phyloP scores from a whole-genome alignment of 2,329 filamentous ascomycete species.

The Coniochaeta ligniaria region DNA sequence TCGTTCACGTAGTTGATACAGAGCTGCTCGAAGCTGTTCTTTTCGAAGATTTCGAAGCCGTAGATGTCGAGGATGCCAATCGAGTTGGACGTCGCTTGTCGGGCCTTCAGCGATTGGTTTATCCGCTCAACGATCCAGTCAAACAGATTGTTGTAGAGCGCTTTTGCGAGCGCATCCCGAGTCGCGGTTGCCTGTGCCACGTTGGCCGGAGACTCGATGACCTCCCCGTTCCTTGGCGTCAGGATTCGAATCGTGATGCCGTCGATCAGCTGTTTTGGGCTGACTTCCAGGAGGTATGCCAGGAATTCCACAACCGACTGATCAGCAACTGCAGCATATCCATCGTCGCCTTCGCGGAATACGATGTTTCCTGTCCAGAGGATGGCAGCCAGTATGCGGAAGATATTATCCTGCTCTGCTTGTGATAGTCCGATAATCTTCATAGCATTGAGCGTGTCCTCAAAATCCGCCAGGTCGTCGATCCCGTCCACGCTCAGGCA shows the following conservation, averaged over 20 bases:
- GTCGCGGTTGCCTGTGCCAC: slow-evolving; percentile 79
- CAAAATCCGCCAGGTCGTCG: slow-evolving; percentile 82
- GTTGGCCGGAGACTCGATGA: slow-evolving; percentile 74
- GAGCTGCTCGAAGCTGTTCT: slow-evolving; percentile 97
- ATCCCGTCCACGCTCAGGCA: slow-evolving; percentile 93
- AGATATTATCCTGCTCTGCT: slow-evolving; percentile 89
- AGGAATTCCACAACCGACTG: slow-evolving; percentile 91
- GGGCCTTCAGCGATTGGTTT: slow-evolving; percentile 78
- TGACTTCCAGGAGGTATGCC: slow-evolving; percentile 87
- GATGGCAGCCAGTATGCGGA: slow-evolving; percentile 86
- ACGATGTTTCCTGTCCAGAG: slow-evolving; percentile 93
- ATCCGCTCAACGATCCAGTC: slow-evolving; percentile 96
- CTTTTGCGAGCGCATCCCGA: slow-evolving; percentile 85
- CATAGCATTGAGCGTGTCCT: slow-evolving; percentile 92
- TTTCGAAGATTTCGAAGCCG: slow-evolving; percentile 98
- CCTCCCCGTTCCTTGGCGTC: slow-evolving; percentile 57
- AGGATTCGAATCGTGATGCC: slow-evolving; percentile 86
- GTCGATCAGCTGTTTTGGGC: slow-evolving; percentile 71
- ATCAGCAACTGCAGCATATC: slow-evolving; percentile 81
- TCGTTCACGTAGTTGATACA: slow-evolving; percentile 99
- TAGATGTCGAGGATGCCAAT: slow-evolving; percentile 99
- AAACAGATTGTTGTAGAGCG: slow-evolving; percentile 96
- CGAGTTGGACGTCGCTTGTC: slow-evolving; percentile 68
- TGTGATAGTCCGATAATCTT: slow-evolving; percentile 83
- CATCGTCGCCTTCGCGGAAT: slow-evolving; percentile 82